A percentile compares a stretch with the other conserved stretches of the same genome.
Conservation (phyloP, 306 rosid genomes). For the Prunus persica region DNA sequence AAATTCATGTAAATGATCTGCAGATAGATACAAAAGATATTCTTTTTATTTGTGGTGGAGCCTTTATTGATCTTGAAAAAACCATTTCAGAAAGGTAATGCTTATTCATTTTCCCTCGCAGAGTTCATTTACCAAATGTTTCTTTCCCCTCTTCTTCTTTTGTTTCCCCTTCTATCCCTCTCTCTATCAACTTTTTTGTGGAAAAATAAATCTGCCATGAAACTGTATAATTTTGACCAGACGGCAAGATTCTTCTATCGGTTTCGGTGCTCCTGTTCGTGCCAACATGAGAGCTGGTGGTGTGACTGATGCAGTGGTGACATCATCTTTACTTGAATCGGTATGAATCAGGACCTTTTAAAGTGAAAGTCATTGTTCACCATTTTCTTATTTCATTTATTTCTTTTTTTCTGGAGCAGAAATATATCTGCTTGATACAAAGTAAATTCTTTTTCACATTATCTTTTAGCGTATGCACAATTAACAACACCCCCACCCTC, state of each 20-base stretch:
- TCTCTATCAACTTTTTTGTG: not conserved
- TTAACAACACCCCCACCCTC: not conserved
- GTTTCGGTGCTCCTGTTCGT: slow-evolving; percentile 95
- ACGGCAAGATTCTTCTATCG: slow-evolving; percentile 96
- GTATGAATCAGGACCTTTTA: slow-evolving; percentile 43
- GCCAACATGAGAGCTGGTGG: slow-evolving; percentile 80
- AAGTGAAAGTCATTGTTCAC: not conserved
- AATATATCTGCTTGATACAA: not conserved
- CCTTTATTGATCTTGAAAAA: slow-evolving; percentile 91
- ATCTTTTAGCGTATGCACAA: not conserved
- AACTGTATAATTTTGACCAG: slow-evolving; percentile 43
- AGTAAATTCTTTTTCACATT: not conserved
- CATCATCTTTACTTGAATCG: slow-evolving; percentile 84
- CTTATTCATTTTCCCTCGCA: not conserved
- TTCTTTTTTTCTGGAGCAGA: too few relatives aligned
- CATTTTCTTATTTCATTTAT: not conserved
- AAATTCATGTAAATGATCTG: slow-evolving; percentile 22
- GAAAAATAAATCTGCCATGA: slow-evolving; percentile 5
- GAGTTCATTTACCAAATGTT: slow-evolving; percentile 1
- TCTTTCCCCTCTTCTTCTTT: not conserved
- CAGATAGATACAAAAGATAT: slow-evolving; percentile 94
- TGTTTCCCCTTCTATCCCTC: not conserved
- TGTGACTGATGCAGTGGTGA: slow-evolving; percentile 59
- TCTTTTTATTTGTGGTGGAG: slow-evolving; percentile 97
- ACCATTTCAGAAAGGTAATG: slow-evolving; percentile 93